Base-by-base conservation (phyloP, 805 yeast genomes). In the Babjeviella inositovora region DNA sequence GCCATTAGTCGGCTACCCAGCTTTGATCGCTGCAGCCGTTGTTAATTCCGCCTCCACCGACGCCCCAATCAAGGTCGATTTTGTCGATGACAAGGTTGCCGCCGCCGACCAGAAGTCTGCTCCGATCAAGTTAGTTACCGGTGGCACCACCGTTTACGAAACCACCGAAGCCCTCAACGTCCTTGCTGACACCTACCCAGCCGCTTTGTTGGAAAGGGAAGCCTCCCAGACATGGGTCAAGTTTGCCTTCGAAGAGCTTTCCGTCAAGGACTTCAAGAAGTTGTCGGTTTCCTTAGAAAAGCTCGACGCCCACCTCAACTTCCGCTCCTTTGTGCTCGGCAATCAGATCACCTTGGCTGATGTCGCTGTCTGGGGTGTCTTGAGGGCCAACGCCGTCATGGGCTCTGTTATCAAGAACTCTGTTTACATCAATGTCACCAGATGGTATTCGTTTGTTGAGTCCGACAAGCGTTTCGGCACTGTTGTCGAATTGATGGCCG, bases 351-450 rank as follows among this genome's bases (percentile, higher is more conserved):
- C 92, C 8, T 47, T 71, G 20, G 90, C 93, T 25, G 98, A 87
- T 50, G 58, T 82, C 30, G 79, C 87, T 9, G 61, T 77, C 11
- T 87, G 96, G 96, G 96, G 96, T 49, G 80, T 76, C 23, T 59
- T 87, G 36, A 71, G 96, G 54, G 80, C 93, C 32, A 87, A 90
- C 47, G 82, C 93, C 25, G 74, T 87, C 45, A 80, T 85, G 60
- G 94, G 90, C 13, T 79, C 94, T 10, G 75, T 81, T 32, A 65
- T 84, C 50, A 85, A 82, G 57, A 77, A 70, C 52, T 80, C 73
- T 24, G 76, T 74, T 17, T 82, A 76, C 57, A 61, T 71, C 46
- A 87, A 87, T 52, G 66, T 87, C 34, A 69, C 94, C 27, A 76
- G 98, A 59, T 87, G 96, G 96, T 87, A 82, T 64, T 65, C 63